A percentile compares a stretch with the other conserved stretches of the same genome.
phyloP scores from a whole-genome alignment of 208 protist species.

The Acanthamoeba sp. region DNA sequence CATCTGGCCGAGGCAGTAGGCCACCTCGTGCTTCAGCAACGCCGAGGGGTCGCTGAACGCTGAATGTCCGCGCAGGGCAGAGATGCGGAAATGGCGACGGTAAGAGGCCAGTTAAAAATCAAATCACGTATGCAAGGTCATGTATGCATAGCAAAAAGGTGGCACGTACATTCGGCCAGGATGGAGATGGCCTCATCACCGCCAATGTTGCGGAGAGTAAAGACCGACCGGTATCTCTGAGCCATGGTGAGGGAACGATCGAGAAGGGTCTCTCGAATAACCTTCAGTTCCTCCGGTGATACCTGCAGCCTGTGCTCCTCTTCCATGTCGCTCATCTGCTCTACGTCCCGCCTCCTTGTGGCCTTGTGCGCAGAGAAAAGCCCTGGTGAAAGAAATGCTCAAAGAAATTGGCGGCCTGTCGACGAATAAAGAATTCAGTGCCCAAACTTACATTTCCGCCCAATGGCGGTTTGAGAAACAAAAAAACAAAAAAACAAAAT shows the following conservation, averaged over 20 bases:
- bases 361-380: background rate
- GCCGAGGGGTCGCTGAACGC: slow-evolving; percentile 91
- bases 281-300: background rate
- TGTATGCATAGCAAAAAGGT: background rate
- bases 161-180: slow-evolving; percentile 64
- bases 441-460: no score
- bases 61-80: background rate
- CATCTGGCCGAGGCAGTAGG: slow-evolving; percentile 98
- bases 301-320: slow-evolving; percentile 33
- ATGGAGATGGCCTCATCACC: slow-evolving; percentile 74
- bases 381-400: background rate
- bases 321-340: background rate
- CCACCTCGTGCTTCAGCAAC: slow-evolving; percentile 97
- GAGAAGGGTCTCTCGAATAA: background rate
- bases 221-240: slow-evolving; percentile 85
- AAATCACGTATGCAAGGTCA: background rate
- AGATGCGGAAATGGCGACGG: background rate
- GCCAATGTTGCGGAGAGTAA: slow-evolving; percentile 86
- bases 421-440: background rate
- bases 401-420: background rate
- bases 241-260: slow-evolving; percentile 79
- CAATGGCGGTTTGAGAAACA: no score
- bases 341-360: background rate
- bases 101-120: background rate
- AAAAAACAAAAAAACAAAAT: background rate